A percentile compares a stretch with the other conserved stretches of the same genome.
phyloP scores from a whole-genome alignment of 2,329 filamentous ascomycete genomes.

The Penicillium corylophilum region DNA sequence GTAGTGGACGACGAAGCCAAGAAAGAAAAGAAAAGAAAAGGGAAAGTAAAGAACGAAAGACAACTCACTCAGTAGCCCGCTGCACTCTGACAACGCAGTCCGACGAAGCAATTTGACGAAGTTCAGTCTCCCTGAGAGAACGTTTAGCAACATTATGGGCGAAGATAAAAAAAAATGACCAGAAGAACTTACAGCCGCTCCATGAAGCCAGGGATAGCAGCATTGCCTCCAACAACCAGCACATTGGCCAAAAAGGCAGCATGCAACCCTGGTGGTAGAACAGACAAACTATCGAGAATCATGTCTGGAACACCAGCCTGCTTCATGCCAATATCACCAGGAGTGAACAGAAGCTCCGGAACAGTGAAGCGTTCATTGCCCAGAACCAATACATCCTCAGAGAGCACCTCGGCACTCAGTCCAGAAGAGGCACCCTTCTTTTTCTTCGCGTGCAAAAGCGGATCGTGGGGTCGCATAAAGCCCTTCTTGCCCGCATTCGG shows the following conservation, averaged over 20 bases:
- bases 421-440: conserved; percentile 51
- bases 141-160: conserved; percentile 17
- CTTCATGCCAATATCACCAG: conserved; percentile 78
- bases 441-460: conserved; percentile 56
- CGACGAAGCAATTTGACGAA: conserved; percentile 69
- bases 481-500: conserved; percentile 65
- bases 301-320: conserved; percentile 80
- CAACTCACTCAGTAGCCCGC: conserved; percentile 59
- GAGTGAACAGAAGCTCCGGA: conserved; percentile 86
- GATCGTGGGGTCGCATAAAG: conserved; percentile 74
- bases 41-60: background rate
- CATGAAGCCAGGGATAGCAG: conserved; percentile 75
- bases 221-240: conserved; percentile 83
- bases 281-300: conserved; percentile 74
- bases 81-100: conserved; percentile 76
- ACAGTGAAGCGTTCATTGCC: conserved; percentile 90
- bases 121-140: conserved; percentile 57
- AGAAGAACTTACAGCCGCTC: conserved; percentile 61
- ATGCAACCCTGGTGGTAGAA: conserved; percentile 78
- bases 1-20: too few relatives aligned
- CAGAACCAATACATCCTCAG: conserved; percentile 80
- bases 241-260: conserved; percentile 83
- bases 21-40: too few relatives aligned
- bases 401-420: conserved; percentile 46
- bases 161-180: background rate